Percentiles rank a stretch among this genome's conserved stretches.
These are phyloP conservation scores for Prillingera fragicola DNA, from an alignment of 1,284 basidiomycete genomes.

Conservation along the genomic window DNA sequence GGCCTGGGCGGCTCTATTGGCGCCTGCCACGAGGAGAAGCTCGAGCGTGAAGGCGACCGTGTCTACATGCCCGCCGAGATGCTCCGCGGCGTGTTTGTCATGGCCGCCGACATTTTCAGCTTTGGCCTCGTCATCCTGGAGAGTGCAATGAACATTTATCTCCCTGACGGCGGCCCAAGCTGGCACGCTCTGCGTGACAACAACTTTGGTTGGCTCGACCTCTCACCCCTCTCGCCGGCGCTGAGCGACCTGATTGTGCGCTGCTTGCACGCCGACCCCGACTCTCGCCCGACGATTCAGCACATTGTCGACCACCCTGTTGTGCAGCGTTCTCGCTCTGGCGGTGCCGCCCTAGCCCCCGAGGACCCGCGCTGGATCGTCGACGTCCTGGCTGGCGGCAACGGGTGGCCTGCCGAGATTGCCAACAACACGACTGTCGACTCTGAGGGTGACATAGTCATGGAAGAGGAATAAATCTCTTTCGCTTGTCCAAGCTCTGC, in stretches of 20 bases:
- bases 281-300: slow-evolving; percentile 57
- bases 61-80: slow-evolving; percentile 98
- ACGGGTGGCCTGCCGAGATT: not conserved
- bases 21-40: slow-evolving; percentile 42
- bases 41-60: slow-evolving; percentile 94
- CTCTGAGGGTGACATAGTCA: slow-evolving; percentile 17
- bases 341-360: slow-evolving; percentile 44
- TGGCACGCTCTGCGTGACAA: slow-evolving; percentile 92
- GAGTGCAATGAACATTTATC: slow-evolving; percentile 88
- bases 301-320: slow-evolving; percentile 62
- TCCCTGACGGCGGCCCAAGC: slow-evolving; percentile 88
- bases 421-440: slow-evolving; percentile 2
- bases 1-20: slow-evolving; percentile 37
- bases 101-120: slow-evolving; percentile 94
- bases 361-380: slow-evolving; percentile 42
- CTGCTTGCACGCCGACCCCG: slow-evolving; percentile 73
- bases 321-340: slow-evolving; percentile 60
- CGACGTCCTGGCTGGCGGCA: slow-evolving; percentile 34
- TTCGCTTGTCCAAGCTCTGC: no score
- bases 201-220: slow-evolving; percentile 84
- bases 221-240: slow-evolving; percentile 62
- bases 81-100: slow-evolving; percentile 81
- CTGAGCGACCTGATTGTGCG: slow-evolving; percentile 64
- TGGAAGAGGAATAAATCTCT: no score
- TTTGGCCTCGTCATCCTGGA: slow-evolving; percentile 94